Evolutionary conservation across 2,329 filamentous ascomycete genomes (phyloP).

Genomic region (Pseudogymnoascus sp.): DNA sequence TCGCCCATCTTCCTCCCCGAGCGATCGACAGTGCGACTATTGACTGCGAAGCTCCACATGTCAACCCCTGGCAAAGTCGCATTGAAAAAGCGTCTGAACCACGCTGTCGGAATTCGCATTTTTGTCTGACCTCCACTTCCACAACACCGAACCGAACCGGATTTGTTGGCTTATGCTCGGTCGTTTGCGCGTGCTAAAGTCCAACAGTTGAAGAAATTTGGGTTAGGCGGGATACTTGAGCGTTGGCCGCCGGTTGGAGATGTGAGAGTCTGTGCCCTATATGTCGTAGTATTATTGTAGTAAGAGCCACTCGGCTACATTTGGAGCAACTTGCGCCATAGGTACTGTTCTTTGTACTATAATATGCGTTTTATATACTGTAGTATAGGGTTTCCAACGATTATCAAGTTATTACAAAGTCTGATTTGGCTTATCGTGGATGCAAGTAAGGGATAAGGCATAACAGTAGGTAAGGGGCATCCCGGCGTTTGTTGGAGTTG

Average conservation of each 20-base stretch:
- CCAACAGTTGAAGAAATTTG: background rate
- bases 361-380: too few relatives aligned
- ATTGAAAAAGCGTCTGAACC: background rate
- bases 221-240: background rate
- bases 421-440: background rate
- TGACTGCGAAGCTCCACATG: constrained; percentile 3
- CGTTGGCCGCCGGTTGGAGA: background rate
- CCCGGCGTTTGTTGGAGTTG: background rate
- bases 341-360: background rate
- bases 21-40: background rate
- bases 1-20: background rate
- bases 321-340: background rate
- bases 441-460: background rate
- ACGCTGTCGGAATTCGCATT: background rate
- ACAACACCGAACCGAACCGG: background rate
- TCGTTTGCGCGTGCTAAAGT: background rate
- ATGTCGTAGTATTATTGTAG: background rate
- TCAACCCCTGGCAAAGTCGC: background rate
- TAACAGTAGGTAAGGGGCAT: background rate
- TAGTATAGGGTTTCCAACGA: background rate
- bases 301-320: background rate
- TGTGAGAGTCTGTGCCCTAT: background rate
- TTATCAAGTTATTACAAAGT: background rate
- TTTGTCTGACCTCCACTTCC: background rate
- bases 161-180: background rate